Evolutionary conservation across 2,329 filamentous ascomycete genomes (phyloP).

Genomic region (Epichloe bromicola): DNA sequence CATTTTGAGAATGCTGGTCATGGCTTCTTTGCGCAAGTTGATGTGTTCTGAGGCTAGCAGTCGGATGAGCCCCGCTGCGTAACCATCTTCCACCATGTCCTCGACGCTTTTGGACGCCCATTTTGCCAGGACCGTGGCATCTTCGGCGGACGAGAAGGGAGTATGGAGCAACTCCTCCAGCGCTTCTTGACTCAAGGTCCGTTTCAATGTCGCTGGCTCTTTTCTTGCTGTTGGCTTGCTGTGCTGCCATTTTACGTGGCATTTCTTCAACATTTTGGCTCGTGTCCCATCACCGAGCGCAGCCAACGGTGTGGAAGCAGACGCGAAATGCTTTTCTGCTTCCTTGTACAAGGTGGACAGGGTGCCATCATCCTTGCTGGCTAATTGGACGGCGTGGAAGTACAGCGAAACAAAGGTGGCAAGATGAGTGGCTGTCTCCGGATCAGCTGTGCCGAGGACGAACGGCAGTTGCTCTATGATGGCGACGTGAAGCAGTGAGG

Average conservation of each 20-base stretch:
- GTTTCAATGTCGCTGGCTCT: conserved; percentile 4
- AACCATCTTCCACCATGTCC: conserved; percentile 66
- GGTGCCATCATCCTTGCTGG: background rate
- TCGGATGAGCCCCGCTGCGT: conserved; percentile 55
- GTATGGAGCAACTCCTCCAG: conserved; percentile 40
- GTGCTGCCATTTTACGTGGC: conserved; percentile 5
- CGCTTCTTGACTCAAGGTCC: conserved; percentile 24
- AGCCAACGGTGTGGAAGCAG: conserved; percentile 11
- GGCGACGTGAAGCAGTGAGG: conserved; percentile 53
- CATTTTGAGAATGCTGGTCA: conserved; percentile 55
- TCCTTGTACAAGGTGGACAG: conserved; percentile 13
- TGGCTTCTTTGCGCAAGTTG: conserved; percentile 68
- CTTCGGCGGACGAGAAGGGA: conserved; percentile 31
- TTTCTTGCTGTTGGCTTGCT: conserved; percentile 2
- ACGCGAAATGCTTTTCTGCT: conserved; percentile 18
- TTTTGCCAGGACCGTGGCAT: conserved; percentile 39
- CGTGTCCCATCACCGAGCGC: conserved; percentile 10
- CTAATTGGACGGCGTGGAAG: conserved; percentile 37
- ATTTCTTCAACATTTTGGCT: conserved; percentile 8
- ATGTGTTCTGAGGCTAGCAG: conserved; percentile 63
- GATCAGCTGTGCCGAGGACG: conserved; percentile 36
- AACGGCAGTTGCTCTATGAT: conserved; percentile 72
- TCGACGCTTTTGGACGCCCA: conserved; percentile 71
- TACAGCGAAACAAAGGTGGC: conserved; percentile 45
- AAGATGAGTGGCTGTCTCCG: conserved; percentile 31